Evolutionary conservation across 2,329 filamentous ascomycete genomes (phyloP).

Genomic region (Coniochaeta ligniaria): DNA sequence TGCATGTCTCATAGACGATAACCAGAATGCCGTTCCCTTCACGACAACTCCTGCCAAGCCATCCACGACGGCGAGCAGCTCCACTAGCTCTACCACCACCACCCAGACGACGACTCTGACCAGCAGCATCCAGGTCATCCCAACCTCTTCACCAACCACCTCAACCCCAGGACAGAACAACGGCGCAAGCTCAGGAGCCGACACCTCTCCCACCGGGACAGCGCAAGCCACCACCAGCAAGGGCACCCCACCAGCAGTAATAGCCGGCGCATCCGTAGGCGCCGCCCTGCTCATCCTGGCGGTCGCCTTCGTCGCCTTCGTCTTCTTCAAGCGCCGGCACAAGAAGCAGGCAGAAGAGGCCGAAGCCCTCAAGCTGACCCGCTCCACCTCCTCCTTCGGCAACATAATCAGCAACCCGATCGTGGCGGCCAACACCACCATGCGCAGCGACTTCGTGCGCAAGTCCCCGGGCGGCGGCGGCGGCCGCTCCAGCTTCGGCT

Average conservation of each 20-base stretch:
- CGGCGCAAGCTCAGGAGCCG: constrained; percentile 8
- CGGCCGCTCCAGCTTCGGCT: constrained; percentile 7
- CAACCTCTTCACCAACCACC: constrained; percentile 3
- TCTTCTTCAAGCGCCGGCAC: constrained; percentile 26
- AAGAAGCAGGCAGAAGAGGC: constrained; percentile 9
- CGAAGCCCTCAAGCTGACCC: constrained; percentile 15
- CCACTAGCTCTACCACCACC: constrained; percentile 12
- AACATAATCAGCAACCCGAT: constrained; percentile 53
- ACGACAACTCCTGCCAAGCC: constrained; percentile 13
- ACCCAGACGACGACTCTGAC: background rate
- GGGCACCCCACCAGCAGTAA: constrained; percentile 29
- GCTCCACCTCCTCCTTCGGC: constrained; percentile 32
- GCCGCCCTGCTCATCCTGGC: constrained; percentile 32
- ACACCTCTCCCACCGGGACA: constrained; percentile 12
- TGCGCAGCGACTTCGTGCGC: constrained; percentile 48
- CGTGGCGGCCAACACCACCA: constrained; percentile 27
- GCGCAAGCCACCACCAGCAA: constrained; percentile 9
- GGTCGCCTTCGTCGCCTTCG: constrained; percentile 29
- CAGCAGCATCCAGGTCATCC: background rate
- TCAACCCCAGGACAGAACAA: constrained; percentile 3
- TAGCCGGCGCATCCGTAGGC: constrained; percentile 41
- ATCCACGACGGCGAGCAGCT: constrained; percentile 14
- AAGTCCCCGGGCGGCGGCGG: constrained; percentile 18
- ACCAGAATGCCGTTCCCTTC: constrained; percentile 32
- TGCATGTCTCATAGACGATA: constrained; percentile 41